These are phyloP conservation scores for peach (Prunus persica) DNA, from an alignment of 306 rosid genomes.

Conservation along the genomic window DNA sequence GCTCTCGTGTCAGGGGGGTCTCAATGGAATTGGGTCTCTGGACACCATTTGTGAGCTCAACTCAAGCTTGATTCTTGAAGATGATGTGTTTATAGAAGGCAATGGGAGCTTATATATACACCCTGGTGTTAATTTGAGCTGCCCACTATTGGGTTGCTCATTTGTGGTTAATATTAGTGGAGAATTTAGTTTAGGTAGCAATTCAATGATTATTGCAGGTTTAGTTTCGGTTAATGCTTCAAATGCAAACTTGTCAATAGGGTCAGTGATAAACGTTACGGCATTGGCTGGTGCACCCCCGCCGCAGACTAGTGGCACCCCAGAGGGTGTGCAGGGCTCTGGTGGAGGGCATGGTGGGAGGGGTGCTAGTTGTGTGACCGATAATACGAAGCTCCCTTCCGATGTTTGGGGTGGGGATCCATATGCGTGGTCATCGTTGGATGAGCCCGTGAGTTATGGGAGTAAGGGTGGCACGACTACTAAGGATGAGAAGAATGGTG, in stretches of 20 bases:
- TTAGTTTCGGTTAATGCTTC: slow-evolving; percentile 33
- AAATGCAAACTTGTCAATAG: slow-evolving; percentile 35
- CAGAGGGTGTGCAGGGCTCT: slow-evolving; percentile 78
- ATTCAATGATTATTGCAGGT: slow-evolving; percentile 42
- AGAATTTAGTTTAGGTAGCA: slow-evolving; percentile 51
- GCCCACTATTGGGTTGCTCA: slow-evolving; percentile 61
- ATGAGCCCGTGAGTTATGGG: slow-evolving; percentile 75
- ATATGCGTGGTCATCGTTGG: slow-evolving; percentile 71
- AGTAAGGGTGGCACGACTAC: slow-evolving; percentile 87
- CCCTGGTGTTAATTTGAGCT: slow-evolving; percentile 62
- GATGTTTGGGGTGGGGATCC: slow-evolving; percentile 99
- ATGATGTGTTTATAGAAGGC: slow-evolving; percentile 75
- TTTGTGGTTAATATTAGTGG: slow-evolving; percentile 59
- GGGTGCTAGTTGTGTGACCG: slow-evolving; percentile 85
- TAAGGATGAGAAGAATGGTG: slow-evolving; percentile 76
- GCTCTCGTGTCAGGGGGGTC: slow-evolving; percentile 58
- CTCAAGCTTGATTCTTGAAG: slow-evolving; percentile 49
- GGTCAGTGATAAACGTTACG: slow-evolving; percentile 51
- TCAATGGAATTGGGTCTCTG: slow-evolving; percentile 69
- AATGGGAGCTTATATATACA: slow-evolving; percentile 66
- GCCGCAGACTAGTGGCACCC: slow-evolving; percentile 80
- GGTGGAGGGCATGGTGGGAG: slow-evolving; percentile 98
- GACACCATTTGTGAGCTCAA: slow-evolving; percentile 60
- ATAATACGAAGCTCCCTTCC: slow-evolving; percentile 83
- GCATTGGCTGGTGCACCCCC: slow-evolving; percentile 84